Conservation (phyloP, 768 basidiomycete species). For the Termitomyces sp. region DNA sequence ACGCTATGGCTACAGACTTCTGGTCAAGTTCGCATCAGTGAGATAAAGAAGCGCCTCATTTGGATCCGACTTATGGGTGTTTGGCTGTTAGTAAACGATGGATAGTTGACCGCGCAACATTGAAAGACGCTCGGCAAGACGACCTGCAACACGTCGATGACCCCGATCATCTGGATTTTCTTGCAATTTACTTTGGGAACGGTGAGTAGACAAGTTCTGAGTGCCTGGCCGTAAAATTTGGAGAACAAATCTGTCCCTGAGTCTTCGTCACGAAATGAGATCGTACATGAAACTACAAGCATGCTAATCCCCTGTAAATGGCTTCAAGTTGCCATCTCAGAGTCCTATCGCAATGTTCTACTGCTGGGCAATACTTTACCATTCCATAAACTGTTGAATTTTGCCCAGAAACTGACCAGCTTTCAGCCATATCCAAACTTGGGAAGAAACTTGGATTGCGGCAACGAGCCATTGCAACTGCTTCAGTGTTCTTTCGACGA, state of each 20-base stretch:
- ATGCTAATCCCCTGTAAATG: background rate
- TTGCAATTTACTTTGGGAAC: slow-evolving; percentile 87
- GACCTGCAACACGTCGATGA: slow-evolving; percentile 79
- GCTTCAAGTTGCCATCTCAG: background rate
- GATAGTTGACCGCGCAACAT: slow-evolving; percentile 77
- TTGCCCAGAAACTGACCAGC: background rate
- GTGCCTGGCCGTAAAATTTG: background rate
- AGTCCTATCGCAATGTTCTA: background rate
- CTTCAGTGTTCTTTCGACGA: slow-evolving; percentile 92
- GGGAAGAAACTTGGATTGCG: slow-evolving; percentile 79
- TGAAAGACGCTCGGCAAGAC: slow-evolving; percentile 67
- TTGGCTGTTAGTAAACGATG: slow-evolving; percentile 70
- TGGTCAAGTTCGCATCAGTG: slow-evolving; percentile 92
- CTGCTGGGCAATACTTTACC: background rate
- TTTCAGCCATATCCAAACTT: slow-evolving; percentile 76
- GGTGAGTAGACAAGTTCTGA: slow-evolving; percentile 34
- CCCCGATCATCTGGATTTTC: slow-evolving; percentile 71
- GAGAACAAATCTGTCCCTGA: background rate
- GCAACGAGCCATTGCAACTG: slow-evolving; percentile 91
- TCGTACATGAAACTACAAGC: background rate
- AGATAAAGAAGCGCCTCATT: slow-evolving; percentile 26
- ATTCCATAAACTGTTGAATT: background rate
- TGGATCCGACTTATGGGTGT: slow-evolving; percentile 11
- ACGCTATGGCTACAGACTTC: slow-evolving; percentile 79
- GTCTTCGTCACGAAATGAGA: background rate